These are phyloP conservation scores for Venturia carpophila DNA, from an alignment of 2,329 filamentous ascomycete species.

Conservation along the genomic window DNA sequence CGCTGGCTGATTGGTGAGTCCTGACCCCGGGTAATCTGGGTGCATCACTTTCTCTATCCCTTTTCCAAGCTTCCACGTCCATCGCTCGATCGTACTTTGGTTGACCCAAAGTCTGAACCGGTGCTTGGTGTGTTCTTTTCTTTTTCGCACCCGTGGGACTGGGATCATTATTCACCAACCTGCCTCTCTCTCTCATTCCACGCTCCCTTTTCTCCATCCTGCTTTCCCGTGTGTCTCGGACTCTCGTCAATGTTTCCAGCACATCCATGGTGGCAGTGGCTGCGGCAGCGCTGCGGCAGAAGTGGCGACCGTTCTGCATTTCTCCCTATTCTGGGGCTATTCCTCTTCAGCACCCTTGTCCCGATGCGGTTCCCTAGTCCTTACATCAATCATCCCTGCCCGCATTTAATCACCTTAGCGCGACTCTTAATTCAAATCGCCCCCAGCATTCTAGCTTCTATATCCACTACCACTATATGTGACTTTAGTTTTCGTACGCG, in stretches of 20 bases:
- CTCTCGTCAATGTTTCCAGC: neutral
- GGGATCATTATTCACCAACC: neutral
- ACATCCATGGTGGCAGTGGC: slow-evolving; percentile 4
- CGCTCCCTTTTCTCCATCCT: neutral
- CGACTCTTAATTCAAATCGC: slow-evolving; percentile 12
- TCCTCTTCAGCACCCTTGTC: slow-evolving; percentile 10
- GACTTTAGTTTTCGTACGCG: slow-evolving; percentile 12
- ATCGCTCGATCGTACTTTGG: neutral
- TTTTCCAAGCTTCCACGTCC: neutral
- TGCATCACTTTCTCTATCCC: too few relatives aligned
- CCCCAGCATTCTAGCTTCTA: slow-evolving; percentile 5
- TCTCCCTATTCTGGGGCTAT: neutral
- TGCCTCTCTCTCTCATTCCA: neutral
- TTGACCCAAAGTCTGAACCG: slow-evolving; percentile 4
- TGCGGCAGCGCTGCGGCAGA: slow-evolving; percentile 18
- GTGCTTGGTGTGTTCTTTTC: neutral
- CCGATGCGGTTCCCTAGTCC: slow-evolving; percentile 1
- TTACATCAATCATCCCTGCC: slow-evolving; percentile 1
- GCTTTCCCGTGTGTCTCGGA: neutral
- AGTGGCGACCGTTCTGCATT: slow-evolving; percentile 12
- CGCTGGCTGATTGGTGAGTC: slow-evolving; percentile 34
- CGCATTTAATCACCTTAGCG: slow-evolving; percentile 15
- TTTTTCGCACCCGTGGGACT: neutral
- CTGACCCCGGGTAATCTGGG: neutral
- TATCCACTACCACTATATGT: slow-evolving; percentile 17